These are phyloP conservation scores for Didymella glomerata DNA, from an alignment of 2,329 filamentous ascomycete species.

Conservation along the genomic window DNA sequence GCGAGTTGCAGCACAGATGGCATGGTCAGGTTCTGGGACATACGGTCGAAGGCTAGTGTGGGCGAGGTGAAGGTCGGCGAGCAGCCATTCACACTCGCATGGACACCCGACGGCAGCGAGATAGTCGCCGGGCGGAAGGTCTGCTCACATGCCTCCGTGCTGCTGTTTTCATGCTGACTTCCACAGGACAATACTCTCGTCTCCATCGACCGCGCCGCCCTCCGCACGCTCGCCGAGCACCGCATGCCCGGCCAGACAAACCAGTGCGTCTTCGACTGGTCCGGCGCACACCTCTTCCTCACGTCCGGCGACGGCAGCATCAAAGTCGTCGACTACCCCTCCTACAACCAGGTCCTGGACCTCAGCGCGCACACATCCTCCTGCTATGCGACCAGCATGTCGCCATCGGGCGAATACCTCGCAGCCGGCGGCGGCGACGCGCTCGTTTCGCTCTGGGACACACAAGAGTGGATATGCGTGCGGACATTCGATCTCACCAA, in stretches of 20 bases:
- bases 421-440: conserved; percentile 80
- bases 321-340: conserved; percentile 66
- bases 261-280: conserved; percentile 77
- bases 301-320: conserved; percentile 76
- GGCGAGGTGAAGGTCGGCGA: conserved; percentile 71
- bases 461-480: conserved; percentile 77
- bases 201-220: conserved; percentile 67
- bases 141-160: conserved; percentile 28
- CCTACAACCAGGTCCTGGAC: conserved; percentile 60
- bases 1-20: conserved; percentile 79
- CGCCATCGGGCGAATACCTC: conserved; percentile 74
- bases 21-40: conserved; percentile 81
- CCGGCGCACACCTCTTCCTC: conserved; percentile 73
- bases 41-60: conserved; percentile 73
- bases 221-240: conserved; percentile 65
- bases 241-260: conserved; percentile 73
- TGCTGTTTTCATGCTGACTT: neutral
- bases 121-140: conserved; percentile 79
- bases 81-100: conserved; percentile 74
- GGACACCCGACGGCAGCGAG: conserved; percentile 75
- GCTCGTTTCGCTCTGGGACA: conserved; percentile 80
- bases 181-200: conserved; percentile 69
- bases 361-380: conserved; percentile 78
- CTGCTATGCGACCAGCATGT: conserved; percentile 73
- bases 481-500: conserved; percentile 74